A percentile compares a stretch with the other conserved stretches of the same genome.
Evolutionary conservation across 805 yeast genomes (phyloP).

Genomic region (Spathaspora sp.): DNA sequence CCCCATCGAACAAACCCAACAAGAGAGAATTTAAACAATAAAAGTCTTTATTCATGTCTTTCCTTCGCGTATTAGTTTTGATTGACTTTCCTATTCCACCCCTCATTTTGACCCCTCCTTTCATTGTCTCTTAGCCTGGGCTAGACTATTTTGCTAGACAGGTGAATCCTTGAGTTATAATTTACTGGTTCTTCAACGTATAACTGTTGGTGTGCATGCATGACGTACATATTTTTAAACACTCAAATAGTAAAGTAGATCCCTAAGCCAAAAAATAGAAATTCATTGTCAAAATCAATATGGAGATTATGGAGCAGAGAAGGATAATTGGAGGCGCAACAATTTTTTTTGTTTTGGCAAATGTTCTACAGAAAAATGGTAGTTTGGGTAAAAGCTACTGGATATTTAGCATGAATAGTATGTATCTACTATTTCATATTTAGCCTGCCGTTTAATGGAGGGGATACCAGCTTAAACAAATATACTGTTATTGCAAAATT

Average conservation of each 20-base stretch:
- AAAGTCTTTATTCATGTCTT: background rate
- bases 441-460: too few relatives aligned
- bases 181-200: too few relatives aligned
- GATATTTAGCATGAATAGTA: background rate
- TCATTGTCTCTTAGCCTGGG: background rate
- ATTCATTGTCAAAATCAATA: background rate
- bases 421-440: too few relatives aligned
- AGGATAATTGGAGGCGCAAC: background rate
- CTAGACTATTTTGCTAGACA: background rate
- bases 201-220: background rate
- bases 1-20: background rate
- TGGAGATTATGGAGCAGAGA: background rate
- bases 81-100: background rate
- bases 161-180: background rate
- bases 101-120: background rate
- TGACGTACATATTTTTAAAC: background rate
- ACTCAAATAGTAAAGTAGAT: background rate
- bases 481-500: background rate
- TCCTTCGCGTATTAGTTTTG: background rate
- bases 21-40: background rate
- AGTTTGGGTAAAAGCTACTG: background rate
- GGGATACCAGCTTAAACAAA: too few relatives aligned
- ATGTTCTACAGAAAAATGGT: background rate
- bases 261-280: background rate
- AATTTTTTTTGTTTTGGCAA: background rate